phyloP scores from a whole-genome alignment of 306 rosid species.

The Lathyrus sativus region DNA sequence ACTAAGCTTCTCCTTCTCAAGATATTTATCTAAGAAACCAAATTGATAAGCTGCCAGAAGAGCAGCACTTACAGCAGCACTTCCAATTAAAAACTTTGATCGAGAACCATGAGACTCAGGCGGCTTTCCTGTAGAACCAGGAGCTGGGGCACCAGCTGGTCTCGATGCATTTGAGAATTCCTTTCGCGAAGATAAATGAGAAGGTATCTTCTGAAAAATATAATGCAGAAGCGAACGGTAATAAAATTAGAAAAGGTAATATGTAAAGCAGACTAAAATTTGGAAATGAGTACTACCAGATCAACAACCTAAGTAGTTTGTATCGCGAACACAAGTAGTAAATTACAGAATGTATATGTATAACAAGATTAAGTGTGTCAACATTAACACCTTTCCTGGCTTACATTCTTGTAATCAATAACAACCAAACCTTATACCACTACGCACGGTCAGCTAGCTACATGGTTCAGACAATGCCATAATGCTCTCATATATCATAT shows the following conservation, averaged over 20 bases:
- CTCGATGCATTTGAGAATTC: slow-evolving; percentile 60
- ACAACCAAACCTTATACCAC: background rate
- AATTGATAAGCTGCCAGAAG: slow-evolving; percentile 66
- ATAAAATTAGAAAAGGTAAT: slow-evolving; percentile 23
- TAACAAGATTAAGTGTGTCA: slow-evolving; percentile 31
- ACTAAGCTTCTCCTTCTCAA: slow-evolving; percentile 51
- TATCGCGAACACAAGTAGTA: slow-evolving; percentile 15
- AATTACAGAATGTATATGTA: slow-evolving; percentile 12
- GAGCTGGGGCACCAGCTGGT: slow-evolving; percentile 43
- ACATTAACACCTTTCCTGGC: slow-evolving; percentile 26
- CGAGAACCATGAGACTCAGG: slow-evolving; percentile 50
- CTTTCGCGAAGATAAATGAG: slow-evolving; percentile 50
- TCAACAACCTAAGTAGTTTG: slow-evolving; percentile 30
- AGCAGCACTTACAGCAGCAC: slow-evolving; percentile 70
- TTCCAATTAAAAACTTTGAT: slow-evolving; percentile 61
- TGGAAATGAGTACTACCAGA: slow-evolving; percentile 15
- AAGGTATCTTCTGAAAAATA: slow-evolving; percentile 55
- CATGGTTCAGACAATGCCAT: background rate
- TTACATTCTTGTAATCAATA: slow-evolving; percentile 12
- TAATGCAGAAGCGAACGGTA: slow-evolving; percentile 17
- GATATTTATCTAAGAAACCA: slow-evolving; percentile 65
- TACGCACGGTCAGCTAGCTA: background rate
- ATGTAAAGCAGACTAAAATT: slow-evolving; percentile 3
- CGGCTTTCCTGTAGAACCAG: slow-evolving; percentile 53
- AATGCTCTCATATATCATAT: background rate